Evolutionary conservation across 2,329 filamentous ascomycete species (phyloP).

Genomic region (Aspergillus brunneoviolaceus): DNA sequence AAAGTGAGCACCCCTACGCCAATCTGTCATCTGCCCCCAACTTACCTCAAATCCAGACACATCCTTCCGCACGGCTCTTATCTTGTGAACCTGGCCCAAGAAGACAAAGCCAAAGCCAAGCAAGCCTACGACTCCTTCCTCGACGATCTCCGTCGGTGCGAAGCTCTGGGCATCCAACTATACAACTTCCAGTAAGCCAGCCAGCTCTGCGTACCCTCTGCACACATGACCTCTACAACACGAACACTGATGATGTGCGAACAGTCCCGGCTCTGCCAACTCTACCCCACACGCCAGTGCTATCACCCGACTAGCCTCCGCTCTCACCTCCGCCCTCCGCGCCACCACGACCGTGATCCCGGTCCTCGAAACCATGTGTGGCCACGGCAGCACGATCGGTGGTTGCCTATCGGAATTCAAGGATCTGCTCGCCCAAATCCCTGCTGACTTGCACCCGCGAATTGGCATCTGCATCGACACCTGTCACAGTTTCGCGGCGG

Average conservation of each 20-base stretch:
- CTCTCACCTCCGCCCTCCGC: constrained; percentile 78
- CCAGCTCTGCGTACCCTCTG: background rate
- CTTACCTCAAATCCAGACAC: constrained; percentile 48
- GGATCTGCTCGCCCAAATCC: constrained; percentile 75
- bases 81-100: constrained; percentile 90
- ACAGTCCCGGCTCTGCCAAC: constrained; percentile 72
- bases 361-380: constrained; percentile 93
- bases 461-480: constrained; percentile 96
- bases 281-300: constrained; percentile 67
- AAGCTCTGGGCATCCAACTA: constrained; percentile 79
- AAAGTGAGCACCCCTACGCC: constrained; percentile 38
- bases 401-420: constrained; percentile 81
- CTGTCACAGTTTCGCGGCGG: constrained; percentile 92
- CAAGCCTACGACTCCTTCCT: constrained; percentile 85
- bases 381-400: constrained; percentile 82
- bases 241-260: constrained; percentile 10
- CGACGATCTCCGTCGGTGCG: constrained; percentile 83
- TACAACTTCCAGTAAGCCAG: constrained; percentile 82
- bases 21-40: background rate
- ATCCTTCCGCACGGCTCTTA: constrained; percentile 93
- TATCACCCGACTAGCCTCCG: constrained; percentile 73
- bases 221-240: background rate
- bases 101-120: constrained; percentile 72
- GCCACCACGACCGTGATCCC: constrained; percentile 76
- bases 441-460: constrained; percentile 70